Evolutionary conservation across 2,329 filamentous ascomycete species (phyloP), one percentile per base, ranked within the genome.

Genomic region (Aureobasidium mangrovei): DNA sequence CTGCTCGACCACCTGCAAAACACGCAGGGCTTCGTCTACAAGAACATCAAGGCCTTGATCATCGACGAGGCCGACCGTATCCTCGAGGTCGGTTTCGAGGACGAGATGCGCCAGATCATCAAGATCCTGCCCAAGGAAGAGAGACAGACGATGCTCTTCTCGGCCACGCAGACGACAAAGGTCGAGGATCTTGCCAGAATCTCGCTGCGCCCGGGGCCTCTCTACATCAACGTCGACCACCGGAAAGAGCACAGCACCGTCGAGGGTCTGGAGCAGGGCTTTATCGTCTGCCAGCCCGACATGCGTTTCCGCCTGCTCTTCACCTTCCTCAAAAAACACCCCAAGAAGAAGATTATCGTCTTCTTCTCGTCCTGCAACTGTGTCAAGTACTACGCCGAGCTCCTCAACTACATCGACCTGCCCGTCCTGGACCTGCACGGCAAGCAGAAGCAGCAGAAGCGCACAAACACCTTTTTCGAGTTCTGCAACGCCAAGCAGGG

Each of bases 381-480:
- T 61, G 91, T 97, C 64, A 95, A 95, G 70, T 98, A 97, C 73
- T 90, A 95, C 72, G 83, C 88, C 28, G 91, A 97, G 70, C 81
- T 98, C 29, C 82, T 98, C 61, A 97, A 97, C 75, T 97, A 95
- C 74, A 96, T 97, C 64, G 93, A 97, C 70, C 79, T 96, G 39
- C 90, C 87, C 4, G 88, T 94, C 2, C 78, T 95, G 41, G 86
- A 88, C 62, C 77, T 95, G 6, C 88, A 94, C 70, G 93, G 90
- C 61, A 96, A 98, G 74, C 89, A 95, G 73, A 98, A 98, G 73
- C 93, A 98, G 72, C 90, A 96, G 72, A 95, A 95, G 71, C 87
- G 93, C n/a, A 98, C 93, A 27, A 95, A 94, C 67, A 95, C 90
- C 0, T 98, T 98, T 70, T 98, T 97, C 70, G 91, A 97, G 69